A percentile compares a stretch with the other conserved stretches of the same genome.
phyloP scores from a whole-genome alignment of 176 grass and related monocot genomes.

The Echinochloa phyllopogon region DNA sequence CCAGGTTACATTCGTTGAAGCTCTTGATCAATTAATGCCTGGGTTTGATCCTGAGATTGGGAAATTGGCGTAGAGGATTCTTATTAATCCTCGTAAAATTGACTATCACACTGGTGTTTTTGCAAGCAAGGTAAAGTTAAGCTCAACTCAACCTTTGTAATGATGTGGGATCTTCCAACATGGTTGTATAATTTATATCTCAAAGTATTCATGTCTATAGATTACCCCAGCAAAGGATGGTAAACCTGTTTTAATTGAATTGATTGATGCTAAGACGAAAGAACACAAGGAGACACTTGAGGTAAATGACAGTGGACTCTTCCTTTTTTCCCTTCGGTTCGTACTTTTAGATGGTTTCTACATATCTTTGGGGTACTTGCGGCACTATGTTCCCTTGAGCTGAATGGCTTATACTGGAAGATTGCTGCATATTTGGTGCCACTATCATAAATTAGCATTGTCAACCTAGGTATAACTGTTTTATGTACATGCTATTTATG shows the following conservation, averaged over 20 bases:
- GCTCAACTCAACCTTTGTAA: conserved; percentile 21
- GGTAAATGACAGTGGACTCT: conserved; percentile 46
- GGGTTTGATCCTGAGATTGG: conserved; percentile 97
- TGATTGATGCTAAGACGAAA: conserved; percentile 97
- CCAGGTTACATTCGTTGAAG: conserved; percentile 97
- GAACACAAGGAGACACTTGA: conserved; percentile 88
- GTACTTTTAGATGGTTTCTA: conserved; percentile 5
- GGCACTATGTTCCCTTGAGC: conserved; percentile 15
- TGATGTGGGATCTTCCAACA: conserved; percentile 1
- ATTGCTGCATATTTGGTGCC: background rate
- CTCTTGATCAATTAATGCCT: conserved; percentile 95
- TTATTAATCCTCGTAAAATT: conserved; percentile 92
- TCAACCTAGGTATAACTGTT: background rate
- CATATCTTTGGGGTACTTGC: conserved; percentile 14
- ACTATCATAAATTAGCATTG: background rate
- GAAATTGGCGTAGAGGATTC: conserved; percentile 92
- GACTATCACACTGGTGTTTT: conserved; percentile 92
- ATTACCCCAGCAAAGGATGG: conserved; percentile 94
- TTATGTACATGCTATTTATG: background rate
- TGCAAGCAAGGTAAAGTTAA: conserved; percentile 75
- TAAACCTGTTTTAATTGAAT: conserved; percentile 89
- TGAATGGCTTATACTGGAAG: background rate
- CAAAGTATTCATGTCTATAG: conserved; percentile 50
- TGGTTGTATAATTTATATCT: conserved; percentile 33
- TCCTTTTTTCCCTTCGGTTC: background rate